phyloP scores from a whole-genome alignment of 75 land plant species.

The Pinus taeda region DNA sequence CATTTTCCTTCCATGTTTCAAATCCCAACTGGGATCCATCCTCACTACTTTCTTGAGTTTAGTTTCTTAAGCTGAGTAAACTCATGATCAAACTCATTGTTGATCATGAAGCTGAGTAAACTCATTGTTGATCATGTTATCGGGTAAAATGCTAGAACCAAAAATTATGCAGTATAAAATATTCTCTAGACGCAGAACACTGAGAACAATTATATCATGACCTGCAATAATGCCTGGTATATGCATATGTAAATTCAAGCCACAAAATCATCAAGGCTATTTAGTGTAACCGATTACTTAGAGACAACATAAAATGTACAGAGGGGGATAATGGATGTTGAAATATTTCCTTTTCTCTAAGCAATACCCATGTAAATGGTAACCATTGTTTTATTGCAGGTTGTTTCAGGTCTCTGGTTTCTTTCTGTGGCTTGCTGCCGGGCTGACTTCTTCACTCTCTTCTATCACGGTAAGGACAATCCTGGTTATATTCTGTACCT shows the following conservation, averaged over 20 bases:
- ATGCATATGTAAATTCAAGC: neutral
- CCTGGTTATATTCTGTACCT: too few relatives aligned
- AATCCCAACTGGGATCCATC: too few relatives aligned
- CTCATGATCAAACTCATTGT: too few relatives aligned
- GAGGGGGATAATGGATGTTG: too few relatives aligned
- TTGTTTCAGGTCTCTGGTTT: slow-evolving; percentile 67
- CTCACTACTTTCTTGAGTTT: neutral
- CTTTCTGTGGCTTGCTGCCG: slow-evolving; percentile 66
- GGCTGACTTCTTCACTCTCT: slow-evolving; percentile 68
- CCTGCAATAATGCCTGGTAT: neutral
- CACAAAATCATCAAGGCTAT: neutral
- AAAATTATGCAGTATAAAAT: neutral
- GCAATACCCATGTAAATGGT: neutral
- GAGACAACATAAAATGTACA: neutral
- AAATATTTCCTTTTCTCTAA: neutral
- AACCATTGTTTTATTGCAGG: slow-evolving; percentile 34
- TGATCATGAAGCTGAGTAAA: neutral
- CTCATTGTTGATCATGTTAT: neutral
- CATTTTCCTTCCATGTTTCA: too few relatives aligned
- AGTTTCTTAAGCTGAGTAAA: neutral
- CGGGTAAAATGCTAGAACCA: too few relatives aligned
- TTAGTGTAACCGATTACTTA: neutral
- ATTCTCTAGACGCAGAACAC: neutral
- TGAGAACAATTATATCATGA: neutral
- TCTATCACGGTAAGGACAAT: too few relatives aligned